Evolutionary conservation across 768 basidiomycete genomes (phyloP), one percentile per base, ranked within the genome.

Genomic region (Cyclocybe aegerita): DNA sequence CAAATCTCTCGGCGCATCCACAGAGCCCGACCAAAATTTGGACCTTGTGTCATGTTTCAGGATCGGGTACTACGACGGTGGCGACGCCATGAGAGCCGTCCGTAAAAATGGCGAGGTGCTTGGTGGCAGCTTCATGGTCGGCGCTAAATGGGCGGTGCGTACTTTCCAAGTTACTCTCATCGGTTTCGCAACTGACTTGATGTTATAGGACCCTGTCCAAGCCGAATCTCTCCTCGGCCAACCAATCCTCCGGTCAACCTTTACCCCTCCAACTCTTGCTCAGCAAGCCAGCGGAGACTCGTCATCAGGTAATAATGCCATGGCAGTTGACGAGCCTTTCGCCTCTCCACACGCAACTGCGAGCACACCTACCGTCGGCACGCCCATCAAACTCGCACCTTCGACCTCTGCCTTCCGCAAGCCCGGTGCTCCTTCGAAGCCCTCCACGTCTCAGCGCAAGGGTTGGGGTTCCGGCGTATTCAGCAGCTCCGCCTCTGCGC

Each of bases 91-190:
- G 54, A 75, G 92, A 9, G 90, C 91, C 2, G 81, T 92, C 11
- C 73, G 89, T 43, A 88, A 88, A 68, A 94, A 86, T 56, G 93
- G 93, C 2, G 91, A 94, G 43, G 69, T 93, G 1, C 62, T 94
- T 15, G 70, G 78, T 9, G 87, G 87, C 4, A 77, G 75, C 42
- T 90, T 82, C 76, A 94, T 94, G 91, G 72, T 94, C 33, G 93
- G 92, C 9, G 83, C 82, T 37, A 92, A 92, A 65, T 90, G 86
- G 85, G 87, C 88, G 23, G 91, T 92, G 63, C 53, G 88, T 81
- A 31, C 39, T 47, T 39, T 34, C 30, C 55, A 36, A 34, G 16
- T 29, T 29, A 32, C 35, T 57, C 45, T 48, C 50, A 40, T 40
- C 36, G 35, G 43, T 31, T 40, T 46, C 55, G 29, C 48, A 42